Evolutionary conservation across 805 yeast species (phyloP).

Genomic region (Wickerhamomyces silvicola): DNA sequence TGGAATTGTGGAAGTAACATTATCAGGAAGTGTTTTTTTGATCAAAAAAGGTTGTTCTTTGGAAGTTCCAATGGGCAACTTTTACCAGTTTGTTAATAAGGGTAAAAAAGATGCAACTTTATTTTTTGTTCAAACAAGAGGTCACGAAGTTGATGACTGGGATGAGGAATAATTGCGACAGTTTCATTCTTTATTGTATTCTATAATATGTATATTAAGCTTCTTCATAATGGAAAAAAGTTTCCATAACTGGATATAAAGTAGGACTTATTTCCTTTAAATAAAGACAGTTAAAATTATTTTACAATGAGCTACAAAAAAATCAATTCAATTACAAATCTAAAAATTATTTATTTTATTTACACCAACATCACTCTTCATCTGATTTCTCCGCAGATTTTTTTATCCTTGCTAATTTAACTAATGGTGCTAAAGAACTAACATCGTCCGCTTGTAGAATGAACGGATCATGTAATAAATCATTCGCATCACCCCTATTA

Average conservation of each 20-base stretch:
- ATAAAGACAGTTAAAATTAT: too few relatives aligned
- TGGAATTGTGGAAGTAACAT: conserved; percentile 64
- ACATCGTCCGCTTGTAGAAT: conserved; percentile 58
- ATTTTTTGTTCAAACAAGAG: conserved; percentile 66
- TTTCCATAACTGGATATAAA: too few relatives aligned
- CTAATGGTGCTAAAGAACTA: conserved; percentile 61
- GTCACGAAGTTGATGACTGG: conserved; percentile 20
- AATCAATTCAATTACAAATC: conserved; percentile 1
- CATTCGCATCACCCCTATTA: conserved; percentile 70
- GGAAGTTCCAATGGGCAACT: conserved; percentile 73
- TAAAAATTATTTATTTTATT: not conserved
- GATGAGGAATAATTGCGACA: conserved; percentile 13
- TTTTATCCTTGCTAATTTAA: conserved; percentile 65
- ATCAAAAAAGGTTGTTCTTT: conserved; percentile 71
- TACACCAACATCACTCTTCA: conserved; percentile 15
- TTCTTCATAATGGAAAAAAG: too few relatives aligned
- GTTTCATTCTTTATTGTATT: too few relatives aligned
- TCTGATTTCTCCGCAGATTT: conserved; percentile 36
- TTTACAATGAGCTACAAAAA: not conserved
- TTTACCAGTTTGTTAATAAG: conserved; percentile 60
- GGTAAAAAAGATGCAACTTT: conserved; percentile 53
- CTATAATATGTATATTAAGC: too few relatives aligned
- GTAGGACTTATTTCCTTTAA: too few relatives aligned
- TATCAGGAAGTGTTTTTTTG: conserved; percentile 52
- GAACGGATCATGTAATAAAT: conserved; percentile 62